Base-by-base conservation (phyloP, 768 basidiomycete genomes). In the Podaxis carcinomalis region DNA sequence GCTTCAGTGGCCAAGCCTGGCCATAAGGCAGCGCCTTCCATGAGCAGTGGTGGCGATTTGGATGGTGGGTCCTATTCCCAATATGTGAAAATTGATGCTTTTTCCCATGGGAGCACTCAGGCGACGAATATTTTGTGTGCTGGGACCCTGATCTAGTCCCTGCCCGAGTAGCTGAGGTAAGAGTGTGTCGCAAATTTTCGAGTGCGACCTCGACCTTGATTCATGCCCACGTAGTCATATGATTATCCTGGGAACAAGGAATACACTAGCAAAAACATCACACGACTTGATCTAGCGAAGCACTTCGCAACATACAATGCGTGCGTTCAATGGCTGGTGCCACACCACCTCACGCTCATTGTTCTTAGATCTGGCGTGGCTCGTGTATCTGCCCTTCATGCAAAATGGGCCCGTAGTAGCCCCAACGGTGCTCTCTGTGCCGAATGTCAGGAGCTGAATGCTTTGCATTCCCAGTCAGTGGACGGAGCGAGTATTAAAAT, bases 401-500 rank as follows among this genome's bases (percentile, higher is more conserved):
- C 76, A 1, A 82, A 83, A 68, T 89, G 87, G 87, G 79, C 80
- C 52, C 77, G 81, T 1, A 73, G 72, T 44, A 83, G 79, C 58
- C 79, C 82, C 0, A 69, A 78, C 51, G 87, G 87, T 28, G 86
- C 86, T 0, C 73, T 87, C 64, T 81, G 83, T 65, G 70, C 79
- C 0, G 82, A 89, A 72, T 89, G 87, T 64, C 87, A 88, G 65
- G 87, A 89, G 66, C 74, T 89, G 25, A 89, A 88, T 62, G 87
- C 86, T 0, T 71, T 89, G 7, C 86, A 89, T 64, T 89, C 87
- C 2, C 84, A 86, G 57, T 84, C 82, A 2, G 87, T 88, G 1
- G 87, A 89, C 64, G 87, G 87, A 0, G 87, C 82, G 0, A 76
- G 77, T 10, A 79, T 88, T 54, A 83, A 75, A 67, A 86, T 84